Evolutionary conservation across 768 basidiomycete species (phyloP), one percentile per base, ranked within the genome.

Genomic region (Ephemerocybe angulata): DNA sequence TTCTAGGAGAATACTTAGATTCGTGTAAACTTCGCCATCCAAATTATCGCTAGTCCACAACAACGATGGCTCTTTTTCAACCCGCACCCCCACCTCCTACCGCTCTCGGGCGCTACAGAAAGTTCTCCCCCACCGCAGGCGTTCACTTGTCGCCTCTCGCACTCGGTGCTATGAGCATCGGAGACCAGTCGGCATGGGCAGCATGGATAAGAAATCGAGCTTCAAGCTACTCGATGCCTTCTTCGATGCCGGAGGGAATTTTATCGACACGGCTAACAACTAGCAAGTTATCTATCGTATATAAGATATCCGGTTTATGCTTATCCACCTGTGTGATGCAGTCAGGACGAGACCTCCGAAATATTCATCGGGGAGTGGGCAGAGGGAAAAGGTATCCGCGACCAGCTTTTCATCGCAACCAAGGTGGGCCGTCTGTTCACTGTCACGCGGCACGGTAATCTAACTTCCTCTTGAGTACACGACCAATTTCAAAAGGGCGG

Each of bases 321-420:
- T 35, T 15, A 54, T 24, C 29, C 4, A 5, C 33, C 53, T 3
- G 8, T 46, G 21, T 10, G 21, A 30, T 3, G n/a, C 28, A 77
- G 74, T 52, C 80, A 84, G 57, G 74, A 81, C 53, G 81, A 78
- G 56, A 62, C 73, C 28, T 81, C 78, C 3, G 83, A 86, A 61
- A 51, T 53, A 42, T 74, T 74, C 58, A 70, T 80, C 28, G 79
- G 79, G 5, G 77, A 80, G 57, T 81, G 78, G 79, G 73, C 75
- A 60, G 70, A 75, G 56, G 53, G 63, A 31, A 65, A 76, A 21
- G 68, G 67, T 0, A 74, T 73, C 44, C 67, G 79, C 12, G 75
- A 79, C 55, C 73, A 77, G 57, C 68, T 81, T 27, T 72, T 79
- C 48, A 69, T 79, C 50, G 71, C 76, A 19, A 64, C 71, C 49